These are phyloP conservation scores for Chrysochromulina parva DNA, from an alignment of 78 protist species.

Conservation along the genomic window DNA sequence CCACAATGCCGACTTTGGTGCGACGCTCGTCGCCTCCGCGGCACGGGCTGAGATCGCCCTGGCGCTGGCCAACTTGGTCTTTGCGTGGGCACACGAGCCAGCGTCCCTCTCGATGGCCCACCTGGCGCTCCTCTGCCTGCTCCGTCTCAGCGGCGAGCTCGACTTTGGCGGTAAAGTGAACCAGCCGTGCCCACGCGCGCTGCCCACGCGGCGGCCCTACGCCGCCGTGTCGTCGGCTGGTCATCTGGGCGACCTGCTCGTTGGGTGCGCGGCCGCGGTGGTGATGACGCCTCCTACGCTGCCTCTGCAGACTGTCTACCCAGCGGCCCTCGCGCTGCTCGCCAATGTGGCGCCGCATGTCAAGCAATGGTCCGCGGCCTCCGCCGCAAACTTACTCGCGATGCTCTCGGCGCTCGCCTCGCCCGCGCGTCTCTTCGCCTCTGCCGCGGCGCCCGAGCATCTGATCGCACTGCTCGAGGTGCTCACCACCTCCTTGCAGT, in stretches of 20 bases:
- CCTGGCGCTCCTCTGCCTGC: neutral
- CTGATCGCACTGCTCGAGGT: neutral
- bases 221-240: neutral
- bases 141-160: neutral
- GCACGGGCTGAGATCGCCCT: neutral
- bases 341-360: neutral
- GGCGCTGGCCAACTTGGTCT: neutral
- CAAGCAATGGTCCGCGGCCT: neutral
- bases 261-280: neutral
- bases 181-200: neutral
- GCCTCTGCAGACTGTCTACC: neutral
- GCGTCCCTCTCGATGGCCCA: neutral
- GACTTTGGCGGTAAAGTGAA: neutral
- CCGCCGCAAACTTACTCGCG: neutral
- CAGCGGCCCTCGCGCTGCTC: constrained; percentile 14
- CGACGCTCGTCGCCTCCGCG: neutral
- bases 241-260: neutral
- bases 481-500: neutral
- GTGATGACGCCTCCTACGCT: neutral
- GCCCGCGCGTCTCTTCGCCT: neutral
- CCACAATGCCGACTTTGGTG: neutral
- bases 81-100: neutral
- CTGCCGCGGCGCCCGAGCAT: neutral
- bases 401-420: neutral
- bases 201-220: neutral